Base-by-base conservation (phyloP, 2,329 filamentous ascomycete genomes). In the Paecilomyces variotii region DNA sequence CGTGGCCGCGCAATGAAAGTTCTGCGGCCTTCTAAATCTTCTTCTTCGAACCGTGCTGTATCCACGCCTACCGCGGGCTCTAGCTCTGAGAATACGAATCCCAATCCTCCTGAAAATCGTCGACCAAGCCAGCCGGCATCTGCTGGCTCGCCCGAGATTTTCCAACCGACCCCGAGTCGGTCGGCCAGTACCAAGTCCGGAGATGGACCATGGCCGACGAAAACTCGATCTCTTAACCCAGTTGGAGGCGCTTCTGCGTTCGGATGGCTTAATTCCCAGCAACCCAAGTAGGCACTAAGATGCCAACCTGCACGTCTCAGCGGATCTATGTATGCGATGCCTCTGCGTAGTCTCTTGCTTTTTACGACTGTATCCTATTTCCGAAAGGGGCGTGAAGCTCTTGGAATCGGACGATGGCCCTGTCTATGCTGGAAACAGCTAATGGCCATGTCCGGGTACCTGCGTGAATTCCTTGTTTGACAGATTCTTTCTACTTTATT, bases 191-290 rank as follows among this genome's bases (percentile, higher is more conserved):
- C 66, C 49, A 61, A 61, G 1, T 65, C 67, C 35, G 63, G 67
- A 7, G 72, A 72, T 27, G 70, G 67, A 6, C 59, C 67, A 12
- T 65, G 70, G 30, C 57, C 72, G 24, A 69, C 65, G 52, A 81
- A 82, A 65, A 77, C 84, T 14, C 82, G 85, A 58, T 81, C 85
- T 5, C 80, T 85, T 32, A 97, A 97, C 69, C 93, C 94, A 0
- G 84, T 96, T 19, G 93, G 93, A 7, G 90, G 90, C n/a, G 93
- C 89, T 12, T 94, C 90, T 59, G 93, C 93, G 2, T 97, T 97
- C 77, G 87, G 89, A 11, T 97, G 92, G 92, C 87, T 97, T 79
- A 93, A 89, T 62, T 65, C 66, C 11, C 67, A 72, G 55, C 65
- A 67, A 52, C 58, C 54, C n/a, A 61, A 56, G 53, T 45, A 45